Conservation (phyloP, 768 basidiomycete species). For the Tylopilus sp. region DNA sequence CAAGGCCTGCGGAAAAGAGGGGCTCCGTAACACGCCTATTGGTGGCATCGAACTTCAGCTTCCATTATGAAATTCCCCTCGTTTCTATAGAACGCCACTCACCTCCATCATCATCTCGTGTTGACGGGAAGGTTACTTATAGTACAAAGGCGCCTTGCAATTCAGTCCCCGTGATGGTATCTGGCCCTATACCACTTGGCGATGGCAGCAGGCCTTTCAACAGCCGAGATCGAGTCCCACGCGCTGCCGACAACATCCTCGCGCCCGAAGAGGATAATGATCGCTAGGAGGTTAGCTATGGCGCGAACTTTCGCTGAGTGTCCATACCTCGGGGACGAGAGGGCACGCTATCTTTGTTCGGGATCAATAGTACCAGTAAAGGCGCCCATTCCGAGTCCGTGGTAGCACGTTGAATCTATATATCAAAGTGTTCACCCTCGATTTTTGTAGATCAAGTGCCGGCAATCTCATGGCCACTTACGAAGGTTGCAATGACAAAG, state of each 20-base stretch:
- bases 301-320: constrained; percentile 4
- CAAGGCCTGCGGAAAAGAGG: constrained; percentile 15
- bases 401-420: constrained; percentile 3
- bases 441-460: constrained; percentile 11
- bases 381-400: constrained; percentile 8
- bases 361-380: constrained; percentile 4
- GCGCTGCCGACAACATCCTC: constrained; percentile 15
- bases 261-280: neutral
- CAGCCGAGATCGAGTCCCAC: constrained; percentile 22
- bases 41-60: neutral
- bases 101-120: constrained; percentile 14
- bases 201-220: neutral
- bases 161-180: constrained; percentile 13
- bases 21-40: neutral
- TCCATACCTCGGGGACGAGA: neutral
- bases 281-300: neutral
- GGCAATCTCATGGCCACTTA: neutral
- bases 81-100: constrained; percentile 17
- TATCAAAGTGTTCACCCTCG: neutral
- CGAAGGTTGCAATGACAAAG: neutral
- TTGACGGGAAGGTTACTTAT: constrained; percentile 12
- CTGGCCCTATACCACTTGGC: constrained; percentile 5
- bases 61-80: constrained; percentile 13
- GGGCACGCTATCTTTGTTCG: constrained; percentile 1
- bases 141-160: neutral